Evolutionary conservation across 108 stramenopile genomes (phyloP).

Genomic region (Fistulifera pelliculosa): DNA sequence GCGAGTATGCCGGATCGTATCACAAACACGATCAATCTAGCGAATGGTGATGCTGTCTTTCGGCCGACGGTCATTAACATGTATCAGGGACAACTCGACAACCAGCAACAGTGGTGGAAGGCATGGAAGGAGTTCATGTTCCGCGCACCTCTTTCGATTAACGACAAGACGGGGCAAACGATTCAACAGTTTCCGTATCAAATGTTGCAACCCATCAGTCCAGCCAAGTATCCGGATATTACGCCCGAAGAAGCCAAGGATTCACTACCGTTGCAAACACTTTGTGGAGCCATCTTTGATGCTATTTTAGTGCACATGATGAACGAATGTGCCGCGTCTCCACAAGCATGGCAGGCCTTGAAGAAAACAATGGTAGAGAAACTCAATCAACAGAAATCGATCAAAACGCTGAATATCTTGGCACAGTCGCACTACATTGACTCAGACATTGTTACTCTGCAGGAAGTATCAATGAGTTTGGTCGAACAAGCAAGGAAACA

Average conservation of each 20-base stretch:
- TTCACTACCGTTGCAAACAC: constrained; percentile 79
- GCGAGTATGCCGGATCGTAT: constrained; percentile 93
- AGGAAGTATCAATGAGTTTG: constrained; percentile 84
- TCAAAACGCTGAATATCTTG: constrained; percentile 82
- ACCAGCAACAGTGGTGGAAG: constrained; percentile 74
- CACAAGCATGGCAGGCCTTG: constrained; percentile 74
- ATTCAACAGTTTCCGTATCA: constrained; percentile 51
- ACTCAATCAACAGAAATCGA: constrained; percentile 84
- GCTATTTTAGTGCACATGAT: constrained; percentile 92
- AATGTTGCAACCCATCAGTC: constrained; percentile 81
- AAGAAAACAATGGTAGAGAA: constrained; percentile 79
- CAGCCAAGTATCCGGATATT: constrained; percentile 86
- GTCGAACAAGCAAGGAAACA: constrained; percentile 57
- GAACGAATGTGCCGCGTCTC: constrained; percentile 56
- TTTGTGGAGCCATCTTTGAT: constrained; percentile 91
- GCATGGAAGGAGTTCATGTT: constrained; percentile 91
- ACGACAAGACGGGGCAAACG: constrained; percentile 40
- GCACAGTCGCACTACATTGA: constrained; percentile 54
- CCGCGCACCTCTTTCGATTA: constrained; percentile 49
- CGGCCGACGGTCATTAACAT: constrained; percentile 95
- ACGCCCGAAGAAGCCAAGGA: constrained; percentile 75
- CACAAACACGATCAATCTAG: constrained; percentile 86
- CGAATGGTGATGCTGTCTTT: constrained; percentile 43
- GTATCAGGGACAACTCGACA: constrained; percentile 74
- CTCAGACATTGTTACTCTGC: constrained; percentile 86